A percentile compares a stretch with the other conserved stretches of the same genome.
Conservation (phyloP, 2,329 filamentous ascomycete genomes). For the Zopfia rhizophila region DNA sequence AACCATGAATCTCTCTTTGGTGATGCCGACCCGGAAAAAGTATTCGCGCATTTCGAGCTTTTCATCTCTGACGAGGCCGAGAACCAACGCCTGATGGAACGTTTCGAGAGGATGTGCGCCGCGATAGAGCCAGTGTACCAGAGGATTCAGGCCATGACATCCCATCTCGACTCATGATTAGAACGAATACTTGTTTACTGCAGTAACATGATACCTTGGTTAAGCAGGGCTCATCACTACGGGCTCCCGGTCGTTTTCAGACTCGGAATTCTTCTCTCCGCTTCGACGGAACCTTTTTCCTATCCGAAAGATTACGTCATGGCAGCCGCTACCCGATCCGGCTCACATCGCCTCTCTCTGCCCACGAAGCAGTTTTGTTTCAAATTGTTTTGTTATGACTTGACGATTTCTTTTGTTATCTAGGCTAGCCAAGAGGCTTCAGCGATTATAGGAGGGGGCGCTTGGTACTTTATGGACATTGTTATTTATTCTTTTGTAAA, state of each 20-base stretch:
- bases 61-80: conserved; percentile 65
- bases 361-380: conserved; percentile 18
- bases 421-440: conserved; percentile 30
- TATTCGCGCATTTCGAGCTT: conserved; percentile 70
- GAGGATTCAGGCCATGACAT: conserved; percentile 47
- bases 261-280: conserved; percentile 17
- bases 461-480: conserved; percentile 14
- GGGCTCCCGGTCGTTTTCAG: conserved; percentile 22
- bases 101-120: conserved; percentile 47
- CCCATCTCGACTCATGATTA: conserved; percentile 46
- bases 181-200: neutral
- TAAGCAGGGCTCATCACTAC: conserved; percentile 23
- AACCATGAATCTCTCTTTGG: conserved; percentile 53
- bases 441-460: conserved; percentile 21
- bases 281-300: neutral
- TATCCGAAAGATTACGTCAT: conserved; percentile 2
- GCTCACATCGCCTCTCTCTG: conserved; percentile 13
- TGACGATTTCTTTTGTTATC: conserved; percentile 45
- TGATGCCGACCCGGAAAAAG: conserved; percentile 72
- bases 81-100: conserved; percentile 42
- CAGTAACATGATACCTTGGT: neutral
- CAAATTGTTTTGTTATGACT: conserved; percentile 42
- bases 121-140: conserved; percentile 46
- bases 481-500: too few relatives aligned
- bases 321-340: conserved; percentile 6